Evolutionary conservation across 2,329 filamentous ascomycete genomes (phyloP).

Genomic region (Trichoderma sp.): DNA sequence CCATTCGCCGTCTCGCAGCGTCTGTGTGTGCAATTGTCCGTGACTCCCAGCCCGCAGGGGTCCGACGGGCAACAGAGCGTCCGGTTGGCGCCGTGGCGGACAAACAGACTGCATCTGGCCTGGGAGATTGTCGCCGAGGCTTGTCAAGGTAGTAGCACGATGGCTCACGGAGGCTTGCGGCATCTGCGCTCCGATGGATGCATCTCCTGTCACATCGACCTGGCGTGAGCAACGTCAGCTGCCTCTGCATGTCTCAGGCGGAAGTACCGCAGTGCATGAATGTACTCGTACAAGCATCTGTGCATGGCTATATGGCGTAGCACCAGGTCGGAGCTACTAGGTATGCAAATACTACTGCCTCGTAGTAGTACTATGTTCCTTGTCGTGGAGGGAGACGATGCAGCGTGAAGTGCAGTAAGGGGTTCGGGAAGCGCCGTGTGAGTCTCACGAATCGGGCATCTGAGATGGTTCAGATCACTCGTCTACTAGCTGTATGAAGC

Average conservation of each 20-base stretch:
- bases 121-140: not conserved
- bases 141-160: not conserved
- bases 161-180: not conserved
- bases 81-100: constrained; percentile 8
- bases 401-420: not conserved
- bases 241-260: not conserved
- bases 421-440: constrained; percentile 7
- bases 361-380: too few relatives aligned
- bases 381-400: too few relatives aligned
- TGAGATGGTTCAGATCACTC: too few relatives aligned
- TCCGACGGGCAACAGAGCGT: not conserved
- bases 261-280: too few relatives aligned
- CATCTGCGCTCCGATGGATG: not conserved
- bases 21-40: not conserved
- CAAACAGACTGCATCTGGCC: not conserved
- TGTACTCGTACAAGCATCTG: too few relatives aligned
- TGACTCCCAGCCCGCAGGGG: not conserved
- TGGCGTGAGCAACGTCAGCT: not conserved
- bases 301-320: not conserved
- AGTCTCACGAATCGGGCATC: not conserved
- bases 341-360: too few relatives aligned
- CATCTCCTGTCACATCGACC: too few relatives aligned
- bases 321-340: too few relatives aligned
- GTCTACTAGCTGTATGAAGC: not conserved
- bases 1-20: not conserved